These are phyloP conservation scores for Diaporthe australafricana DNA, from an alignment of 2,329 filamentous ascomycete species.

Conservation along the genomic window DNA sequence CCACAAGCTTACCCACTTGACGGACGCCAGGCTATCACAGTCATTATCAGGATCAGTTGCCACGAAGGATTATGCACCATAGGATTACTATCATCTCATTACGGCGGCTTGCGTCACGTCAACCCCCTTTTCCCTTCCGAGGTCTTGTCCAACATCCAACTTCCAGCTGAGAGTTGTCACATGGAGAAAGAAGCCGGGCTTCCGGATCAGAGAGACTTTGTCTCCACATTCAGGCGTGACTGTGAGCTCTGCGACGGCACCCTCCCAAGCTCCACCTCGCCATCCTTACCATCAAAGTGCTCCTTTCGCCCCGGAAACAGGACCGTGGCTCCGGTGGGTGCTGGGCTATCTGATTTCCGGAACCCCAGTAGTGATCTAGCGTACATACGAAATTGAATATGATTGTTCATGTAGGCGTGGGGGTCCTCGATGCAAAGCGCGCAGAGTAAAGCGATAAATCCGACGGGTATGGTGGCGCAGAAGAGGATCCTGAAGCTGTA, in stretches of 20 bases:
- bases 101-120: conserved; percentile 3
- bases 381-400: conserved; percentile 20
- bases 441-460: conserved; percentile 12
- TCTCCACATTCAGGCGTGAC: neutral
- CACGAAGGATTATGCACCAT: conserved; percentile 2
- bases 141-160: neutral
- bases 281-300: neutral
- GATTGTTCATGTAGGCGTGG: conserved; percentile 26
- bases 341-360: conserved; percentile 14
- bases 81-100: conserved; percentile 12
- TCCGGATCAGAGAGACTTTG: neutral
- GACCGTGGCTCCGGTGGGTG: conserved; percentile 24
- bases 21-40: neutral
- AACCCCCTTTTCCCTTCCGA: too few species aligned
- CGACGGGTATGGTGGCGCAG: conserved; percentile 26
- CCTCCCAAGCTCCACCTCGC: neutral
- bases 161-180: neutral
- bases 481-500: conserved; percentile 26
- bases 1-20: too few species aligned
- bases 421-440: conserved; percentile 27
- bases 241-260: neutral
- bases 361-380: neutral
- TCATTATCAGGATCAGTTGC: neutral
- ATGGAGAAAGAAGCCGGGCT: neutral
- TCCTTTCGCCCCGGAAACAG: conserved; percentile 15